Conservation (phyloP, 1,284 basidiomycete species). For the Melampsora abietis-canadensis region DNA sequence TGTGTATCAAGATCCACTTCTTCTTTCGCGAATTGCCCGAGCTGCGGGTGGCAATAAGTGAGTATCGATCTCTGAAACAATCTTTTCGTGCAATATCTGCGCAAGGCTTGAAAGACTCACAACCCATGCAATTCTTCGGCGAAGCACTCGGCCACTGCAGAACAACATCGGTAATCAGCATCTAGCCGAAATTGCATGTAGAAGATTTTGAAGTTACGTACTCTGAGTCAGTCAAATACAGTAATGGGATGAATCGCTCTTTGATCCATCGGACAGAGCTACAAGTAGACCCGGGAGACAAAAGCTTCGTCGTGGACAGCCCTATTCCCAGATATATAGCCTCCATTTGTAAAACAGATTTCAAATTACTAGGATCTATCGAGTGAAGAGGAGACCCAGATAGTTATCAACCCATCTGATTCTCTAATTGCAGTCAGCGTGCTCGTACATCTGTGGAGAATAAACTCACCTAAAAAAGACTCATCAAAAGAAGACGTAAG, state of each 20-base stretch:
- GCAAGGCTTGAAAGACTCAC: neutral
- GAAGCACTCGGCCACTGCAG: slow-evolving; percentile 24
- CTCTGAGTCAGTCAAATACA: slow-evolving; percentile 26
- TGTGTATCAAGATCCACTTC: slow-evolving; percentile 20
- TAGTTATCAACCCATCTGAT: neutral
- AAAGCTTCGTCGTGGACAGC: slow-evolving; percentile 13
- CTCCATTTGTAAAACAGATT: slow-evolving; percentile 24
- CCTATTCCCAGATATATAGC: slow-evolving; percentile 30
- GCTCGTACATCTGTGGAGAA: neutral
- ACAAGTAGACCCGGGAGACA: slow-evolving; percentile 11
- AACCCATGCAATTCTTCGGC: slow-evolving; percentile 31
- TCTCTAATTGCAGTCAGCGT: neutral
- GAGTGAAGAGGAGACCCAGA: neutral
- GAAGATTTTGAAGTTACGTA: slow-evolving; percentile 1
- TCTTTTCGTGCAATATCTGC: neutral
- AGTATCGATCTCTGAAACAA: neutral
- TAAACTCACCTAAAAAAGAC: slow-evolving; percentile 9
- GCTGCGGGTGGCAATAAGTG: slow-evolving; percentile 4
- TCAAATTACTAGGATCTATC: slow-evolving; percentile 22
- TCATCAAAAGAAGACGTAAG: slow-evolving; percentile 16
- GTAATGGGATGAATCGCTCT: slow-evolving; percentile 27
- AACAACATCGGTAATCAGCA: neutral
- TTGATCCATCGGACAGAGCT: slow-evolving; percentile 25
- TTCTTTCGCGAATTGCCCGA: slow-evolving; percentile 36
- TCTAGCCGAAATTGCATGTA: neutral